Percentiles rank a stretch among this genome's conserved stretches.
Conservation (phyloP, 257 asterid genomes). For the Rauvolfia tetraphylla region DNA sequence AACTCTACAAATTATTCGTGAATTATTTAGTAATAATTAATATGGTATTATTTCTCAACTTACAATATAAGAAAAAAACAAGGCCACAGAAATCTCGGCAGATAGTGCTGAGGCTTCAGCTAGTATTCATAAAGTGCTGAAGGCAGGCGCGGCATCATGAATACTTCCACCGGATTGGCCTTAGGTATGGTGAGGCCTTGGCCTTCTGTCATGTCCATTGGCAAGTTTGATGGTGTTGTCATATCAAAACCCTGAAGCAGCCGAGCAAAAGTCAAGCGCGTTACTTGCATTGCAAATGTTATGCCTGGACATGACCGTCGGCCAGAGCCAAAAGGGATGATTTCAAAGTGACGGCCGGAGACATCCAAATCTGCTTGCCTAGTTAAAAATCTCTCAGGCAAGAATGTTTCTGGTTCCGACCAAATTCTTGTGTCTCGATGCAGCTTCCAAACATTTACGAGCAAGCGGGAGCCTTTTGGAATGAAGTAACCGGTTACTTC, state of each 20-base stretch:
- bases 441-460: constrained; percentile 45
- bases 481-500: constrained; percentile 31
- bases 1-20: too few species aligned
- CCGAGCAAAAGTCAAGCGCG: constrained; percentile 43
- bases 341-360: constrained; percentile 41
- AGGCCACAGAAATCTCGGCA: too few species aligned
- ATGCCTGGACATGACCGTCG: constrained; percentile 50
- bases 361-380: constrained; percentile 33
- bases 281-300: constrained; percentile 39
- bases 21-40: too few species aligned
- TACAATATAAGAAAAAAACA: too few species aligned
- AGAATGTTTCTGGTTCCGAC: constrained; percentile 40
- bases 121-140: constrained; percentile 10
- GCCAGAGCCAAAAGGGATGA: constrained; percentile 53
- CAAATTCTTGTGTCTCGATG: constrained; percentile 49
- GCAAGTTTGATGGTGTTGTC: constrained; percentile 13
- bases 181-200: constrained; percentile 37
- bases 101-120: too few species aligned
- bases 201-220: constrained; percentile 54
- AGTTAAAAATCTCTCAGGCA: constrained; percentile 46
- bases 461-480: constrained; percentile 36
- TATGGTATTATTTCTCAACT: too few species aligned
- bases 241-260: constrained; percentile 52
- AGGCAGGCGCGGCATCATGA: constrained; percentile 33
- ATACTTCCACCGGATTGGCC: constrained; percentile 33